Conservation (phyloP, 129 eudicot species). For the Tagetes patula region DNA sequence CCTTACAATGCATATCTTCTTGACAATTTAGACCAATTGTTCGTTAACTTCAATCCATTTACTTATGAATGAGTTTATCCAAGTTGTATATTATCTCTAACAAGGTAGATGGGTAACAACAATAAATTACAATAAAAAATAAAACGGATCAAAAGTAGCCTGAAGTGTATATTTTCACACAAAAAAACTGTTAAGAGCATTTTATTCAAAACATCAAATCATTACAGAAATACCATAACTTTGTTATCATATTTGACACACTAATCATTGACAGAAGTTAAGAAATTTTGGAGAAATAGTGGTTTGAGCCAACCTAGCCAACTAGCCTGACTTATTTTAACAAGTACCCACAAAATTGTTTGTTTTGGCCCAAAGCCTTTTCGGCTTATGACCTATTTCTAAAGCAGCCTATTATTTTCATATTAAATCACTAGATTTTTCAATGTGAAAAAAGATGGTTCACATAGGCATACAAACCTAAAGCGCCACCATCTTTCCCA, state of each 20-base stretch:
- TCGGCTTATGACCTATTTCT: background rate
- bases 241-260: background rate
- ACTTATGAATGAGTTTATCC: background rate
- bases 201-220: background rate
- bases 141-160: background rate
- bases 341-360: background rate
- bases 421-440: slow-evolving; percentile 16
- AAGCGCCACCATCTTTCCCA: slow-evolving; percentile 98
- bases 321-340: background rate
- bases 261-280: background rate
- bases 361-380: background rate
- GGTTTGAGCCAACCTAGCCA: background rate
- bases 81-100: background rate
- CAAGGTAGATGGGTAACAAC: background rate
- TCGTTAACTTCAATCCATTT: background rate
- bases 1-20: slow-evolving; percentile 7
- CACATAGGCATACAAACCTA: slow-evolving; percentile 46
- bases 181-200: background rate
- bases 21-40: background rate
- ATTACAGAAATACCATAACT: background rate
- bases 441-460: slow-evolving; percentile 8
- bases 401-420: background rate
- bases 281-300: background rate
- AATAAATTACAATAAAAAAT: background rate
- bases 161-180: no score